These are phyloP conservation scores for Penicillium parvum DNA, from an alignment of 495 filamentous ascomycete genomes.

Conservation along the genomic window DNA sequence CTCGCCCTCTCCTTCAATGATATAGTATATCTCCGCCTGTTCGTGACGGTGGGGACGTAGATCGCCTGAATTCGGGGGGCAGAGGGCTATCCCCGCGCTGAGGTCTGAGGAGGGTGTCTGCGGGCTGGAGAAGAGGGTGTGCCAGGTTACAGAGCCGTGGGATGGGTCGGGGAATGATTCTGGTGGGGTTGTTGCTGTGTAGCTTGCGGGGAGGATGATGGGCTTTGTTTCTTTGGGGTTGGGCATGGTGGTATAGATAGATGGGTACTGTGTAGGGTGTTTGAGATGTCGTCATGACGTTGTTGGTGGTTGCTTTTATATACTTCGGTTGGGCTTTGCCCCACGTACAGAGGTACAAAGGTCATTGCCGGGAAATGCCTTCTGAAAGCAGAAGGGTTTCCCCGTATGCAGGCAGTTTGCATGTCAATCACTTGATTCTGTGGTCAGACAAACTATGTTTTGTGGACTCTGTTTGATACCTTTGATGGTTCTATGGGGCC, in stretches of 20 bases:
- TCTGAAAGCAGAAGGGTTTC: too few relatives aligned
- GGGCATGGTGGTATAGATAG: too few relatives aligned
- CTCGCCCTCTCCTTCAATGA: constrained; percentile 26
- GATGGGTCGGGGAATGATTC: constrained; percentile 19
- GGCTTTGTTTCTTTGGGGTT: neutral
- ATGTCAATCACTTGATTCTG: too few relatives aligned
- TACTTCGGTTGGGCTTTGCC: too few relatives aligned
- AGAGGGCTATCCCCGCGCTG: constrained; percentile 30
- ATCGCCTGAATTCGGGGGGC: constrained; percentile 20
- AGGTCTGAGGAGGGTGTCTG: constrained; percentile 25
- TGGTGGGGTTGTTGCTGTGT: constrained; percentile 4
- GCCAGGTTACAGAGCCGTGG: constrained; percentile 28
- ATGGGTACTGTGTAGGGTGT: too few relatives aligned
- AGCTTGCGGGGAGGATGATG: constrained; percentile 9
- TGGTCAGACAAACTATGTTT: too few relatives aligned
- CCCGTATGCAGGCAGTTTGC: too few relatives aligned
- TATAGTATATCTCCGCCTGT: constrained; percentile 38
- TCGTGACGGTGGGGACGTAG: constrained; percentile 31
- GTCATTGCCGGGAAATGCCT: too few relatives aligned
- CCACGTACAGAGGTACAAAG: too few relatives aligned
- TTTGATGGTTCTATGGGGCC: too few relatives aligned
- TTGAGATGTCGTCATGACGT: neutral
- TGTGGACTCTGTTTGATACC: too few relatives aligned
- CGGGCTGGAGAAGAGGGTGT: constrained; percentile 30
- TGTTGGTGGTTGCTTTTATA: too few relatives aligned